Evolutionary conservation across 352 stramenopile species (phyloP), one percentile per base, ranked within the genome.

Genomic region (Phytophthora idaei): DNA sequence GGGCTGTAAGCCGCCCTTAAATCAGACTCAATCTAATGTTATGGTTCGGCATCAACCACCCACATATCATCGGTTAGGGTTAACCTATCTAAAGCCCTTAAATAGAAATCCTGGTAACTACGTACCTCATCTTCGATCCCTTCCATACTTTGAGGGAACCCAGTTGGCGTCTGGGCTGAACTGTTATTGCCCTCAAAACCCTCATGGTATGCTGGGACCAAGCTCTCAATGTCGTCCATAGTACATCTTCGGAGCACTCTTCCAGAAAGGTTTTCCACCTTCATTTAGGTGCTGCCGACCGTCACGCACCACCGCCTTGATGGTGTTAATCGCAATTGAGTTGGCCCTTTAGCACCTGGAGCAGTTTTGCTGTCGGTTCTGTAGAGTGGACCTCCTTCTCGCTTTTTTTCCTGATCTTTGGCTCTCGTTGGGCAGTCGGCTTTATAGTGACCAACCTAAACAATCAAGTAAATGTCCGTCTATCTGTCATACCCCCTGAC

Each of bases 401-500:
- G 45, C n/a, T 64, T 49, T 32, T 32, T 49, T 12, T 70, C 27
- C 27, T 21, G 21, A 21, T 21, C 21, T 21, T 21, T 21, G 21
- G 21, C 21, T 21, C 32, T 44, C 4, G 17, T 66, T 55, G 53
- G 41, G 11, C 60, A 73, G 8, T 53, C 11, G 0, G 21, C 2
- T 32, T 69, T 64, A 17, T 45, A 55, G 39, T 69, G 59, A 4
- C 49, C 48, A 27, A 2, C 1, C 15, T 69, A 2, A 29, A 66
- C 47, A 21, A 21, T 21, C 21, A 21, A 21, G 21, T 21, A 0
- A 21, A 21, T 21, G 21, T 21, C 21, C 21, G 21, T 21, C 21
- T 21, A 21, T 21, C 21, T 21, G 21, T 1, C 21, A 21, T 21
- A 21, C 21, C 21, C 21, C 21, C 21, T 21, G 21, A 21, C 21